phyloP scores from a whole-genome alignment of 257 asterid species.

The Thymus mandschuricus region DNA sequence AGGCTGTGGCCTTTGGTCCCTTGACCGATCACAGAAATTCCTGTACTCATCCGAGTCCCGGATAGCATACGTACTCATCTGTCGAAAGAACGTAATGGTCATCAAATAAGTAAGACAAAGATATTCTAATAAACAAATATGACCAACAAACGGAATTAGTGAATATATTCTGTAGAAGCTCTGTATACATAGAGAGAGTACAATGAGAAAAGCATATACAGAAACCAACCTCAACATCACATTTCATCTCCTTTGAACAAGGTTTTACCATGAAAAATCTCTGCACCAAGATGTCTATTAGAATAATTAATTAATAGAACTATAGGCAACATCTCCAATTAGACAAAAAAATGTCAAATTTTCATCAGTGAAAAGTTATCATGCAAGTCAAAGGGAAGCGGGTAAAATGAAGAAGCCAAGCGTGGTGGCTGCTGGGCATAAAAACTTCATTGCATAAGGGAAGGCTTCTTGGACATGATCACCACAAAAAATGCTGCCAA shows the following conservation, averaged over 20 bases:
- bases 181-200: background rate
- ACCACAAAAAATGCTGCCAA: conserved; percentile 12
- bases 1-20: conserved; percentile 92
- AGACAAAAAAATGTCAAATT: background rate
- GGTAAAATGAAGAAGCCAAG: conserved; percentile 14
- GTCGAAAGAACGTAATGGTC: conserved; percentile 25
- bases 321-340: conserved; percentile 7
- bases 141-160: conserved; percentile 4
- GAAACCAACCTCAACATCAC: conserved; percentile 91
- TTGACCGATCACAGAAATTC: conserved; percentile 92
- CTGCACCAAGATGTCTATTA: conserved; percentile 60
- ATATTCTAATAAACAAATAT: background rate
- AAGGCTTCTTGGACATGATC: conserved; percentile 5
- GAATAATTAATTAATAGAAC: conserved; percentile 28
- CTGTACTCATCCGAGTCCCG: conserved; percentile 97
- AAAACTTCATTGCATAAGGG: conserved; percentile 15
- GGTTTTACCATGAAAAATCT: conserved; percentile 96
- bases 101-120: conserved; percentile 17
- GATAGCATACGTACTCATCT: conserved; percentile 87
- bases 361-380: conserved; percentile 20
- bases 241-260: conserved; percentile 95
- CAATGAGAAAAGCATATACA: background rate
- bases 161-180: conserved; percentile 4
- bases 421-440: background rate
- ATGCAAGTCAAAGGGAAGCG: conserved; percentile 4